A percentile compares a stretch with the other conserved stretches of the same genome.
phyloP scores from a whole-genome alignment of 805 yeast genomes.

The Isabelozyma gotoi region DNA sequence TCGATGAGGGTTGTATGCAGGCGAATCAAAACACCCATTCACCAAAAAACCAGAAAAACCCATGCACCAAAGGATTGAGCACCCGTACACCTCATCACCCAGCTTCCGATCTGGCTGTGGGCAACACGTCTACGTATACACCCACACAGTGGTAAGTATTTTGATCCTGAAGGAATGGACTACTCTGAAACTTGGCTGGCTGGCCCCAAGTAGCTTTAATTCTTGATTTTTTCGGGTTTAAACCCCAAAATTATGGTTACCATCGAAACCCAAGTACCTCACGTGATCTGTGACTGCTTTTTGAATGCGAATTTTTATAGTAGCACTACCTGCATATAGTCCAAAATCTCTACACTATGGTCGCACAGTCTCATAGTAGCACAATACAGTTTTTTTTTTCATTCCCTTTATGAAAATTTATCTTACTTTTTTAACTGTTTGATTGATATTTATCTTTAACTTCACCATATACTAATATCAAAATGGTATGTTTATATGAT shows the following conservation, averaged over 20 bases:
- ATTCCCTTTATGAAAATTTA: not conserved
- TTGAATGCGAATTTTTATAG: not conserved
- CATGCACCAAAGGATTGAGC: not conserved
- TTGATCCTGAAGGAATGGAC: too few species aligned
- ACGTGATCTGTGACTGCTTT: conserved; percentile 8
- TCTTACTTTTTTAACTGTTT: conserved; percentile 3
- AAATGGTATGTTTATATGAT: not conserved
- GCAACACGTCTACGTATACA: too few species aligned
- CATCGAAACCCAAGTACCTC: too few species aligned
- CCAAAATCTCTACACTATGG: not conserved
- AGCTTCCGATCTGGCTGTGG: too few species aligned
- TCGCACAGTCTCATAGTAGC: too few species aligned
- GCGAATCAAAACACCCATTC: not conserved
- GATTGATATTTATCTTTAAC: conserved; percentile 1
- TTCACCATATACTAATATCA: not conserved
- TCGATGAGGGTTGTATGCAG: not conserved
- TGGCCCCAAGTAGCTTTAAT: too few species aligned
- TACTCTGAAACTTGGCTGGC: too few species aligned
- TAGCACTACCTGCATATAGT: not conserved
- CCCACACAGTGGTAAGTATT: too few species aligned
- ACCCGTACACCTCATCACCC: too few species aligned
- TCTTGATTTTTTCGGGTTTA: too few species aligned
- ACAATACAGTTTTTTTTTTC: not conserved
- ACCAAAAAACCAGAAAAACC: not conserved
- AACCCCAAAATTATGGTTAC: too few species aligned